Evolutionary conservation across 1,139 yeast genomes (phyloP).

Genomic region (Suhomyces yuchorum): DNA sequence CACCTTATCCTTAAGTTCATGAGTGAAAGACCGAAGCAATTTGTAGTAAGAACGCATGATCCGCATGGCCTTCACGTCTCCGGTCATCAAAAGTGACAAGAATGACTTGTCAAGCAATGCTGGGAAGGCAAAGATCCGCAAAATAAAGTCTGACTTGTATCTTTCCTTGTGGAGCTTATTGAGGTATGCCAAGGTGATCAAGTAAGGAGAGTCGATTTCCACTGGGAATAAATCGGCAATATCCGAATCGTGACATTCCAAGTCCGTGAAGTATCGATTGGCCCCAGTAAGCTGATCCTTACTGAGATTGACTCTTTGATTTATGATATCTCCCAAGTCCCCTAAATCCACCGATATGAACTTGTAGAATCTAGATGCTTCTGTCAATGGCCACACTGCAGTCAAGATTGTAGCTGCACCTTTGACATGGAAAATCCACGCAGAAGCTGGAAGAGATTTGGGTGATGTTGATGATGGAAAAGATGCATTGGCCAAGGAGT

Average conservation of each 20-base stretch:
- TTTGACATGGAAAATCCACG: constrained; percentile 96
- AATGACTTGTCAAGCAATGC: constrained; percentile 83
- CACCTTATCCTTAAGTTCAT: constrained; percentile 83
- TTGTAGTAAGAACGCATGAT: constrained; percentile 88
- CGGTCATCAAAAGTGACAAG: constrained; percentile 72
- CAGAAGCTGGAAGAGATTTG: constrained; percentile 81
- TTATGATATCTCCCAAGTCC: constrained; percentile 80
- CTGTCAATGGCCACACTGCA: constrained; percentile 92
- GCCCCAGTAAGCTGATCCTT: constrained; percentile 19
- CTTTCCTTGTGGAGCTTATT: constrained; percentile 83
- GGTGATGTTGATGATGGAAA: constrained; percentile 63
- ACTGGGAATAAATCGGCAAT: constrained; percentile 87
- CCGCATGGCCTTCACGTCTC: constrained; percentile 84
- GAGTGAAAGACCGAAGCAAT: constrained; percentile 74
- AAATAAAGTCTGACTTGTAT: constrained; percentile 79
- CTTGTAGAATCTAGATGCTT: constrained; percentile 70
- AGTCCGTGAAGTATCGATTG: constrained; percentile 51
- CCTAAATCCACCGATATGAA: constrained; percentile 78
- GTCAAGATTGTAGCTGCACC: constrained; percentile 95
- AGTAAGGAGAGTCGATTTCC: constrained; percentile 77
- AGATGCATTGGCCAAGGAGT: constrained; percentile 90
- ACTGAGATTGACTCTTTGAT: constrained; percentile 40
- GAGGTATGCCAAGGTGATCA: constrained; percentile 81
- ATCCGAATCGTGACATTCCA: constrained; percentile 85
- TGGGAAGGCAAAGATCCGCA: constrained; percentile 90